phyloP scores from a whole-genome alignment of 2,329 filamentous ascomycete genomes.

The Exophiala calicioides region DNA sequence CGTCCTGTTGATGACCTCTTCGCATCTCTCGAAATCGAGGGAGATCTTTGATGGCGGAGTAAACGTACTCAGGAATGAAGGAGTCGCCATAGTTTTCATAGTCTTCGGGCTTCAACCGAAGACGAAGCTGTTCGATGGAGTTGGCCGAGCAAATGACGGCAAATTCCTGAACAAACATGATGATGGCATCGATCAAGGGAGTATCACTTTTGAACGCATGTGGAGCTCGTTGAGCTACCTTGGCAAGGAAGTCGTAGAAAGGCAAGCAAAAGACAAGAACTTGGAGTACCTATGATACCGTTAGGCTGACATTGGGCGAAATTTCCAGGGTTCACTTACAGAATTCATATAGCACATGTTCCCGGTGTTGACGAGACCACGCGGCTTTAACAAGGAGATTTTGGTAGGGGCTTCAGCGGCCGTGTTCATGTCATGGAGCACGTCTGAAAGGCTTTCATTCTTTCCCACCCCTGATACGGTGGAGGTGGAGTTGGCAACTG shows the following conservation, averaged over 20 bases:
- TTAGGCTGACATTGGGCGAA: slow-evolving; percentile 23
- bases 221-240: slow-evolving; percentile 76
- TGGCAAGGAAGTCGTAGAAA: slow-evolving; percentile 91
- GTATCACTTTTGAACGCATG: slow-evolving; percentile 96
- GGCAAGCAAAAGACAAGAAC: slow-evolving; percentile 90
- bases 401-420: slow-evolving; percentile 56
- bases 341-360: slow-evolving; percentile 99
- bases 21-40: slow-evolving; percentile 91
- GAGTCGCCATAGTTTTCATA: slow-evolving; percentile 88
- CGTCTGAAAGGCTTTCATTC: slow-evolving; percentile 69
- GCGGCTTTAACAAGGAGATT: slow-evolving; percentile 82
- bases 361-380: slow-evolving; percentile 92
- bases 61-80: slow-evolving; percentile 92
- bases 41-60: slow-evolving; percentile 83
- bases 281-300: slow-evolving; percentile 75
- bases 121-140: slow-evolving; percentile 71
- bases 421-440: slow-evolving; percentile 71
- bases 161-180: slow-evolving; percentile 95
- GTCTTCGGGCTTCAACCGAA: slow-evolving; percentile 76
- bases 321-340: slow-evolving; percentile 55
- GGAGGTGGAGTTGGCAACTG: slow-evolving; percentile 23
- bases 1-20: slow-evolving; percentile 94
- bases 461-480: slow-evolving; percentile 45
- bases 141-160: slow-evolving; percentile 77
- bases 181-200: slow-evolving; percentile 91